Percentiles rank a stretch among this genome's conserved stretches.
These are phyloP conservation scores for Neocucurbitaria cava DNA, from an alignment of 2,329 filamentous ascomycete species.

Conservation along the genomic window DNA sequence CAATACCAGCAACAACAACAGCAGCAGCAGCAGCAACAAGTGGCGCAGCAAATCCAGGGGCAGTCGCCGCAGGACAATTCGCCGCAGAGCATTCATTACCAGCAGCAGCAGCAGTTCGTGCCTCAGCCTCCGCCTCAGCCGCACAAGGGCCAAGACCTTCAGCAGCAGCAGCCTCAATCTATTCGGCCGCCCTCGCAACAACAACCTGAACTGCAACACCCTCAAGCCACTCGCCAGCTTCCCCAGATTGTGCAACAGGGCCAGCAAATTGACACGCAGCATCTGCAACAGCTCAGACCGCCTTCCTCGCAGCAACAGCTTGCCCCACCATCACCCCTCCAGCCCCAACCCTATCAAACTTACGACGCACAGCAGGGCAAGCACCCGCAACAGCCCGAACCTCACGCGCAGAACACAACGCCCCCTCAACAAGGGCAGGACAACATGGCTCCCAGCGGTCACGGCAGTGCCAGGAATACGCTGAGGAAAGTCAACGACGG, in stretches of 20 bases:
- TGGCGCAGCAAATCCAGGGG: conserved; percentile 29
- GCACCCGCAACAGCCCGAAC: conserved; percentile 32
- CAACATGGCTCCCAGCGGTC: conserved; percentile 40
- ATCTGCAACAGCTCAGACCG: conserved; percentile 41
- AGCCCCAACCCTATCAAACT: conserved; percentile 38
- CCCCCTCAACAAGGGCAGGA: conserved; percentile 41
- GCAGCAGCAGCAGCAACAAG: conserved; percentile 40
- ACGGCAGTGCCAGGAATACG: conserved; percentile 35
- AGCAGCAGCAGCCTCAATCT: conserved; percentile 32
- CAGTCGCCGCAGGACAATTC: conserved; percentile 36
- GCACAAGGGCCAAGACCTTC: conserved; percentile 42
- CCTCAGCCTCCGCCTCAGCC: conserved; percentile 42
- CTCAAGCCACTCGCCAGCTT: conserved; percentile 38
- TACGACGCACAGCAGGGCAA: conserved; percentile 43
- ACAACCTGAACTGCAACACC: conserved; percentile 41
- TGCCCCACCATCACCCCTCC: conserved; percentile 45
- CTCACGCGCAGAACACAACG: conserved; percentile 34
- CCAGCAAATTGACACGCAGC: conserved; percentile 36
- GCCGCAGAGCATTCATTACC: conserved; percentile 34
- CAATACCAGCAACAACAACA: conserved; percentile 42
- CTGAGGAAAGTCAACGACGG: conserved; percentile 45
- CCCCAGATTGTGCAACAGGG: conserved; percentile 40
- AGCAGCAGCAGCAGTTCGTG: conserved; percentile 36
- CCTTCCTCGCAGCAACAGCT: conserved; percentile 43
- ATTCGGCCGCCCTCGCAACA: conserved; percentile 39